These are phyloP conservation scores for Apiospora kogelbergensis DNA, from an alignment of 2,329 filamentous ascomycete genomes.

Conservation along the genomic window DNA sequence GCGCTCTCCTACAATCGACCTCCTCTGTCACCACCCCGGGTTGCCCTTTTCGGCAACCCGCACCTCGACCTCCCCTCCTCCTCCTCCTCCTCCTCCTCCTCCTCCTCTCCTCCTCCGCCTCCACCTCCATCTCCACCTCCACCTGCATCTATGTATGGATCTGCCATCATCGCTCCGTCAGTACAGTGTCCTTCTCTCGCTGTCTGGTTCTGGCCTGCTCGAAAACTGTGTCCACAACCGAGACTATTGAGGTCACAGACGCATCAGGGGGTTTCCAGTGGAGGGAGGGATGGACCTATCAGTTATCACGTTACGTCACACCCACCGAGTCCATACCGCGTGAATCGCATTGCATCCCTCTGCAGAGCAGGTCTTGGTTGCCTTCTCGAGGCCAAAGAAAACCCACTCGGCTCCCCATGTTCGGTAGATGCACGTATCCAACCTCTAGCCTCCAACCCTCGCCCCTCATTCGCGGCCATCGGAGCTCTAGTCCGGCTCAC, in stretches of 20 bases:
- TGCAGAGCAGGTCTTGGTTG: background rate
- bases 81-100: background rate
- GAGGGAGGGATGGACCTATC: background rate
- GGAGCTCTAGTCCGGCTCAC: background rate
- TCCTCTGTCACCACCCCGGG: background rate
- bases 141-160: background rate
- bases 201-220: background rate
- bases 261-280: background rate
- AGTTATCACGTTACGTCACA: constrained; percentile 2
- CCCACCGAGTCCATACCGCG: background rate
- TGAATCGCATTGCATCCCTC: background rate
- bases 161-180: background rate
- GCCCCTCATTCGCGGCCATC: constrained; percentile 3
- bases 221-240: background rate
- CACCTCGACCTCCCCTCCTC: background rate
- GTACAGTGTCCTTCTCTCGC: background rate
- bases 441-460: background rate
- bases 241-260: constrained; percentile 3
- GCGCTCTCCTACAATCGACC: background rate
- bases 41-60: background rate
- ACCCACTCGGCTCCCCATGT: background rate
- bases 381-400: background rate
- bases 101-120: background rate
- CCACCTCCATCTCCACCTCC: background rate
- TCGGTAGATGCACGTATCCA: constrained; percentile 1